These are phyloP conservation scores for Coemansia sp. DNA, from an alignment of 192 early-diverging fungal species.

Conservation along the genomic window DNA sequence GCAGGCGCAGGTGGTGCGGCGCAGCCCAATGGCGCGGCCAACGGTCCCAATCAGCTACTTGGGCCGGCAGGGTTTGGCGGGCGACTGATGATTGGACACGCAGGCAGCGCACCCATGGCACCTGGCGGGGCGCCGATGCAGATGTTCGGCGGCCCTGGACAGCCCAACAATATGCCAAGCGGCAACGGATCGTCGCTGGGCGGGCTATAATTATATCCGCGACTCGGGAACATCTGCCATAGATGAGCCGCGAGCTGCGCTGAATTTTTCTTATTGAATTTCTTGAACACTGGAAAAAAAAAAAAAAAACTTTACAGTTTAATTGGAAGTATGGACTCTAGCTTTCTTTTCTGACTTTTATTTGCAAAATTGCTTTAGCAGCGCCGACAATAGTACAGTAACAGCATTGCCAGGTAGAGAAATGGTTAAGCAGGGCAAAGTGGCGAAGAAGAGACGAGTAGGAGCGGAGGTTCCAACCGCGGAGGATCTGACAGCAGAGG, in stretches of 20 bases:
- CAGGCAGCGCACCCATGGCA: constrained; percentile 12
- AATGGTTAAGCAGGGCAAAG: constrained; percentile 11
- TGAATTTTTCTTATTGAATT: constrained; percentile 1
- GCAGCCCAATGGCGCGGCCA: constrained; percentile 5
- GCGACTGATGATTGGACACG: constrained; percentile 66
- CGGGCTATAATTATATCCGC: constrained; percentile 19
- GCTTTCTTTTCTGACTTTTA: background rate
- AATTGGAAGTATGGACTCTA: background rate
- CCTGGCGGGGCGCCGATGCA: constrained; percentile 14
- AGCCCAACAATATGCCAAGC: constrained; percentile 22
- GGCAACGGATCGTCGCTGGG: constrained; percentile 37
- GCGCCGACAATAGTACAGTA: background rate
- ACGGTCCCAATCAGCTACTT: constrained; percentile 58
- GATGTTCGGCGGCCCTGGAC: constrained; percentile 20
- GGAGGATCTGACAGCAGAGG: background rate
- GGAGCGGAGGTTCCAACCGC: background rate
- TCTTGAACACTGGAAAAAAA: background rate
- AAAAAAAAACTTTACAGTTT: constrained; percentile 4
- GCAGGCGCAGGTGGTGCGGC: constrained; percentile 24
- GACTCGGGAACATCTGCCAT: background rate
- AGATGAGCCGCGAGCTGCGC: background rate
- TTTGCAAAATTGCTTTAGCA: background rate
- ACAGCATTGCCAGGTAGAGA: background rate
- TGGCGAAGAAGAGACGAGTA: constrained; percentile 15
- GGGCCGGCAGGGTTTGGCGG: constrained; percentile 69